phyloP scores from a whole-genome alignment of 345 rosid species.

The Arabidopsis suecica region DNA sequence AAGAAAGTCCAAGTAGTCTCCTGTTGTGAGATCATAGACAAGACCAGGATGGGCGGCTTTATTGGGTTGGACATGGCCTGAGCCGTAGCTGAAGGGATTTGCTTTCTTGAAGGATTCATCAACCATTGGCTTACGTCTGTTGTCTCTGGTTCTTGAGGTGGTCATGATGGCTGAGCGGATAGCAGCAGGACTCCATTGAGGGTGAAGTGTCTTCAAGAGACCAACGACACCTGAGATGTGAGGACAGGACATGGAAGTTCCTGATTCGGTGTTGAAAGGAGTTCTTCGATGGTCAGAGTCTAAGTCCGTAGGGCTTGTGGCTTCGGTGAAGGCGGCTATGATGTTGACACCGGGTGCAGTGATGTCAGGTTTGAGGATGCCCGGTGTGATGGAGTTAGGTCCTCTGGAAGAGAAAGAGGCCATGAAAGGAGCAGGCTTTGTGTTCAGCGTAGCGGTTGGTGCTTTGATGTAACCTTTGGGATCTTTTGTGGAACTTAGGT shows the following conservation, averaged over 20 bases:
- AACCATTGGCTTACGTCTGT: conserved; percentile 54
- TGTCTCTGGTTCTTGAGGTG: conserved; percentile 70
- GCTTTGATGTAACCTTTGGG: conserved; percentile 56
- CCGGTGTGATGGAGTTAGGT: conserved; percentile 63
- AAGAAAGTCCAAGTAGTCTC: conserved; percentile 71
- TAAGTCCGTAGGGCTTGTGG: conserved; percentile 44
- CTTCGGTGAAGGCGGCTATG: conserved; percentile 61
- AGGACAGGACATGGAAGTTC: conserved; percentile 74
- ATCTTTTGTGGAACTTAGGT: conserved; percentile 52
- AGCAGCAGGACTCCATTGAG: conserved; percentile 63
- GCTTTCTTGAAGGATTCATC: conserved; percentile 45
- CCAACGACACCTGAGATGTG: conserved; percentile 63
- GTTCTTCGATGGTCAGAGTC: conserved; percentile 48
- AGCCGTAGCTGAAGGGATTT: conserved; percentile 64
- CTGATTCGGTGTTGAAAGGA: conserved; percentile 50
- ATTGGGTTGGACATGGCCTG: conserved; percentile 83
- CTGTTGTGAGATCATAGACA: conserved; percentile 58
- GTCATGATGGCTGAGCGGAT: conserved; percentile 67
- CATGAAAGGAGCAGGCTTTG: conserved; percentile 70
- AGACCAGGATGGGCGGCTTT: conserved; percentile 74
- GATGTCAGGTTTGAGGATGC: conserved; percentile 80
- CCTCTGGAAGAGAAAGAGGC: conserved; percentile 69
- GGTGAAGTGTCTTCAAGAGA: conserved; percentile 53
- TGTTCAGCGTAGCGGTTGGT: conserved; percentile 29
- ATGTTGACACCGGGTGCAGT: conserved; percentile 84